Percentiles rank a stretch among this genome's conserved stretches.
Conservation (phyloP, 2,329 filamentous ascomycete species). For the Byssothecium circinans region DNA sequence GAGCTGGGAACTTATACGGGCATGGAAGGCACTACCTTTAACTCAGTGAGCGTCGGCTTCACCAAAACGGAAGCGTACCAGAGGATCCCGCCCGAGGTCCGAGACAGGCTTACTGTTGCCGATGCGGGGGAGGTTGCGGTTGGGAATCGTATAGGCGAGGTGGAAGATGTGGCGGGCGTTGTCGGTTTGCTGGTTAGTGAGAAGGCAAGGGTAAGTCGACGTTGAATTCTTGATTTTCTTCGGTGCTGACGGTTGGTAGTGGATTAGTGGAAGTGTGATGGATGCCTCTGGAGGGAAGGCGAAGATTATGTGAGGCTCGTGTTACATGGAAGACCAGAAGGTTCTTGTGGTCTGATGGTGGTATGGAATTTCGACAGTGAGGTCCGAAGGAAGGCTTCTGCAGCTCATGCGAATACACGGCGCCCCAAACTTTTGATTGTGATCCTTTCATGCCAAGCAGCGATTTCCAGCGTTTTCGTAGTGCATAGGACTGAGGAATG, state of each 20-base stretch:
- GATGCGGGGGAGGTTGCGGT: slow-evolving; percentile 18
- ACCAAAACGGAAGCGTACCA: slow-evolving; percentile 23
- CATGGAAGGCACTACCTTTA: slow-evolving; percentile 30
- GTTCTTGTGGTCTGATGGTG: too few species aligned
- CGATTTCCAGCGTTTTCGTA: background rate
- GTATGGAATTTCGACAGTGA: too few species aligned
- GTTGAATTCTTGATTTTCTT: background rate
- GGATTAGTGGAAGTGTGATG: slow-evolving; percentile 43
- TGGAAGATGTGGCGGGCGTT: slow-evolving; percentile 66
- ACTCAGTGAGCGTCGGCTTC: slow-evolving; percentile 26
- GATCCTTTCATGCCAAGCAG: too few species aligned
- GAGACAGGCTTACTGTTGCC: slow-evolving; percentile 13
- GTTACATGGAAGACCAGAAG: background rate
- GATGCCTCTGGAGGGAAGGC: slow-evolving; percentile 28
- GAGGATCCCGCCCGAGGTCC: slow-evolving; percentile 13
- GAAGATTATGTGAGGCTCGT: slow-evolving; percentile 19
- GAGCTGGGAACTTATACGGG: slow-evolving; percentile 18
- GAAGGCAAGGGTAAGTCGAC: slow-evolving; percentile 15
- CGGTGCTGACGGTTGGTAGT: slow-evolving; percentile 17
- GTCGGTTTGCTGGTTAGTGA: slow-evolving; percentile 52
- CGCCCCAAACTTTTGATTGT: too few species aligned
- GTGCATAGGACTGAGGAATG: background rate
- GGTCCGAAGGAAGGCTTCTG: too few species aligned
- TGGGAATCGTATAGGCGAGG: slow-evolving; percentile 20
- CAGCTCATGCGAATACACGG: too few species aligned